Evolutionary conservation across 179 eudicot genomes (phyloP), one percentile per base, ranked within the genome.

Genomic region (Nepenthes alata): DNA sequence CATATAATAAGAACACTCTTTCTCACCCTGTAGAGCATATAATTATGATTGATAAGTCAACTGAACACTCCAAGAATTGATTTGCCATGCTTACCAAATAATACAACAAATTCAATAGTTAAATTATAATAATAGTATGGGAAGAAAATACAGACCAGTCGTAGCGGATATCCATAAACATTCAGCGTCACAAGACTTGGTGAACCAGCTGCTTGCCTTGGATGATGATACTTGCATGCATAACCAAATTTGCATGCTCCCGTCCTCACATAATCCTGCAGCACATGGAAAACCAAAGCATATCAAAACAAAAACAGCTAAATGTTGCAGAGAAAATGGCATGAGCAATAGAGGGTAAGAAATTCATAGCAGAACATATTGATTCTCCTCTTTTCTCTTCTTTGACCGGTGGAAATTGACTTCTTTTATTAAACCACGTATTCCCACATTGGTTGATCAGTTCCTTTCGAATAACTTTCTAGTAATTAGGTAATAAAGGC

Each of bases 141-240:
- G 1, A 2, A 61, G 52, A 7, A 2, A 7, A 8, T 0, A 74
- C 89, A 70, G 52, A 91, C 98, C 89, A 81, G 90, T 50, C 96
- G 84, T 41, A 84, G 48, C 2, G 98, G 98, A 69, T 83, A 89
- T 72, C 96, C 96, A 65, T 76, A 81, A 35, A 84, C 52, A 65
- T 80, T 91, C 37, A 89, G 65, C 34, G 84, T 58, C 73, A 85
- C 77, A 3, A 88, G 73, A 59, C 53, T 71, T 55, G 68, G 73
- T 67, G 89, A 76, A 67, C 81, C 83, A 63, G 67, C 80, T 74
- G 86, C 98, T 36, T 81, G 93, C 75, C 86, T 81, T 61, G 98
- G 98, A 72, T 93, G 98, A 69, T 89, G 86, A 71, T 93, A 93
- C 80, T 93, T 93, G 75, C 98, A 93, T 53, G 98, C 86, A 16